These are phyloP conservation scores for Stagonosporopsis tanaceti DNA, from an alignment of 2,329 filamentous ascomycete genomes.

Conservation along the genomic window DNA sequence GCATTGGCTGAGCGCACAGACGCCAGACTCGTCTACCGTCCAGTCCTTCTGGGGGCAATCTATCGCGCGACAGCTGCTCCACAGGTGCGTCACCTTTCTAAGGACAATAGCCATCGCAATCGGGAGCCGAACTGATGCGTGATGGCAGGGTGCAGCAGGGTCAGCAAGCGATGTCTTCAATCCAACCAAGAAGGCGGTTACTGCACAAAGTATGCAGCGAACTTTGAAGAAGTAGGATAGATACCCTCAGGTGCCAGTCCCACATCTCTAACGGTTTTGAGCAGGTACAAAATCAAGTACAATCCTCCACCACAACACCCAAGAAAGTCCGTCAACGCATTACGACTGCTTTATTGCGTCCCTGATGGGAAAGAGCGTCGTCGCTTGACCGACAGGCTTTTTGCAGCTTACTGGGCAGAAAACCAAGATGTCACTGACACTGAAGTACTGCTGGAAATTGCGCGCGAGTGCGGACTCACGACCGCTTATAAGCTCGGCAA, in stretches of 20 bases:
- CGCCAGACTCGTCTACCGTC: constrained; percentile 36
- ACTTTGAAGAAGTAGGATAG: constrained; percentile 31
- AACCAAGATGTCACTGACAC: constrained; percentile 38
- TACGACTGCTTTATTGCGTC: constrained; percentile 39
- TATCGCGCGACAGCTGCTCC: constrained; percentile 48
- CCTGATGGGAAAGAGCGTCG: constrained; percentile 28
- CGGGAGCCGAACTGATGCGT: neutral
- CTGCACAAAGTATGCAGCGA: constrained; percentile 37
- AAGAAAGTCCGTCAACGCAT: constrained; percentile 44
- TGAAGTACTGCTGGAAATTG: constrained; percentile 34
- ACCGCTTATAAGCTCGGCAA: constrained; percentile 17
- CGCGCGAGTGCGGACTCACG: constrained; percentile 33
- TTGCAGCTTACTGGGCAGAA: constrained; percentile 46
- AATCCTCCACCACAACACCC: constrained; percentile 45
- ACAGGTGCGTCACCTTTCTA: constrained; percentile 17
- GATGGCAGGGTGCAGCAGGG: constrained; percentile 37
- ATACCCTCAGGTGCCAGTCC: neutral
- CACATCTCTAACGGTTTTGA: neutral
- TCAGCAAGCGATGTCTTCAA: constrained; percentile 49
- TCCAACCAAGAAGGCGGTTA: constrained; percentile 43
- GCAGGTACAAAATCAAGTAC: constrained; percentile 37
- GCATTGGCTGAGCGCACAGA: constrained; percentile 39
- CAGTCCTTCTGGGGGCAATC: constrained; percentile 46
- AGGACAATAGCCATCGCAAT: neutral
- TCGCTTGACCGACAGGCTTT: constrained; percentile 35